Base-by-base conservation (phyloP, 805 yeast species). In the Metschnikowia cerradonensis region DNA sequence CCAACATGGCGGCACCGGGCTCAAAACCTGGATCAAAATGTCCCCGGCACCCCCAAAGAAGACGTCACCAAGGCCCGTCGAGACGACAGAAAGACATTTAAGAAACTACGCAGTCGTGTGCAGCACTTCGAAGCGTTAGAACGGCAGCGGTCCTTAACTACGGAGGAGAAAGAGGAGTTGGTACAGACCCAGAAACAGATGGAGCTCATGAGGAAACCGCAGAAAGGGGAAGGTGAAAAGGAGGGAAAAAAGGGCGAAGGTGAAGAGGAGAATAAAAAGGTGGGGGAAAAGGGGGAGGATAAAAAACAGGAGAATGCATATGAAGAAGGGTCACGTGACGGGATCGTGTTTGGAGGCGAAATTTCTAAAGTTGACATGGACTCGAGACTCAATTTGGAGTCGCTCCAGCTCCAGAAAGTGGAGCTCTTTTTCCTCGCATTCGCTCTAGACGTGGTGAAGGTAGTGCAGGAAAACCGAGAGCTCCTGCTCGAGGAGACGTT, bases 1-100 rank as follows among this genome's bases (percentile, higher is more conserved):
- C 96, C 99, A 0, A 81, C 96, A 0, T 94, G 98, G 97, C 67
- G 64, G 41, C 73, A 72, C n/a, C 75, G 97, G 48, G 82, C 89
- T 1, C 67, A 50, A 35, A 68, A 45, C 51, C 23, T 5, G 11
- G 5, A 3, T 4, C 30, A 26, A 26, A 26, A 4, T 26, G 30
- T 26, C 2, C 30, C 30, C 30, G 30, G 30, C 11, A 26, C 30
- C 0, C 30, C 85, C 19, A 75, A 82, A 53, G 99, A 94, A 68
- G 96, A 89, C 53, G 67, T 92, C 31, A 91, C 96, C 0, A 77
- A 79, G 42, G 67, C 74, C 20, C 73, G 99, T 60, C 74, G 99
- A 52, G 75, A 75, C 20, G 87, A 88, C 60, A 75, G 98, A 36
- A 75, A 78, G 34, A 75, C 77, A 57, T 90, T 89, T 75, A 94